Evolutionary conservation across 148 eudicot species (phyloP).

Genomic region (Arctostaphylos glauca): DNA sequence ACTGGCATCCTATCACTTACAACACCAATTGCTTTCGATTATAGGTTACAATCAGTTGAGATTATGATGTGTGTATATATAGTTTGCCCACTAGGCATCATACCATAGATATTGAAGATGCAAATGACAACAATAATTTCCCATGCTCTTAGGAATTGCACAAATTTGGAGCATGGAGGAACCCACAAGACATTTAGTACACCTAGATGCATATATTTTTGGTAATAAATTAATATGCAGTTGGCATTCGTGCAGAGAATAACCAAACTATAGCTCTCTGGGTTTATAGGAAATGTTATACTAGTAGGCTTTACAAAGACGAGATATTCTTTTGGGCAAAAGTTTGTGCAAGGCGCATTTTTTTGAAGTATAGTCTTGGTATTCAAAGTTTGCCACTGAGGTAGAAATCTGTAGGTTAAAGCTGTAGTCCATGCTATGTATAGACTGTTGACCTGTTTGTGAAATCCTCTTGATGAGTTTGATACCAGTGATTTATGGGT

Average conservation of each 20-base stretch:
- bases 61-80: background rate
- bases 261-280: background rate
- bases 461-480: background rate
- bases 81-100: background rate
- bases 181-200: background rate
- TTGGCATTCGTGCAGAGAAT: background rate
- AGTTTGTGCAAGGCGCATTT: background rate
- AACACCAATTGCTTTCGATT: background rate
- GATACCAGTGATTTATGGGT: background rate
- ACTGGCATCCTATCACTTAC: background rate
- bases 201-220: background rate
- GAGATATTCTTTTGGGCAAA: background rate
- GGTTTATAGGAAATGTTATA: too few relatives aligned
- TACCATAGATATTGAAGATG: background rate
- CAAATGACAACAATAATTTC: background rate
- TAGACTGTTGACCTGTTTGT: background rate
- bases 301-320: too few relatives aligned
- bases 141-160: background rate
- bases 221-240: background rate
- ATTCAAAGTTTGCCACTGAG: background rate
- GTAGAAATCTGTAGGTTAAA: background rate
- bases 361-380: background rate
- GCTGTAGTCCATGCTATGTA: background rate
- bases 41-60: slow-evolving; percentile 1
- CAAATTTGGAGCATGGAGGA: background rate